phyloP scores from a whole-genome alignment of 257 asterid species.

The Solanum gracilifrons region DNA sequence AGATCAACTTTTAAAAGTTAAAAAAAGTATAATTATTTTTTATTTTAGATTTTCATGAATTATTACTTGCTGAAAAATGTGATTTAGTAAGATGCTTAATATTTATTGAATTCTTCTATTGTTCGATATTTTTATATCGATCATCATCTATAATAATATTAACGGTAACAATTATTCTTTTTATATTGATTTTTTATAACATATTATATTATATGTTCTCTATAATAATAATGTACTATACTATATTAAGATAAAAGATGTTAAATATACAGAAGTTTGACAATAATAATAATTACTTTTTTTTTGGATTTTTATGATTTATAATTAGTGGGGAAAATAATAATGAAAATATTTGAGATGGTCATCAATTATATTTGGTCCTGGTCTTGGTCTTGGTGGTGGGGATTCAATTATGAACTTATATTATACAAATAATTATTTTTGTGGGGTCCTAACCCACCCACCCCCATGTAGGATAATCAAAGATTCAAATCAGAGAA shows the following conservation, averaged over 20 bases:
- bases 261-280: not conserved
- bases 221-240: not conserved
- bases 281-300: too few species aligned
- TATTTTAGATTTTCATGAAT: not conserved
- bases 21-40: not conserved
- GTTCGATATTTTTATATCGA: not conserved
- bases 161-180: not conserved
- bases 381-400: not conserved
- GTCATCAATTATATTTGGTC: not conserved
- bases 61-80: not conserved
- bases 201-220: not conserved
- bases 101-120: not conserved
- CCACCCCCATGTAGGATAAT: not conserved
- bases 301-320: not conserved
- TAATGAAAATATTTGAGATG: not conserved
- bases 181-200: not conserved
- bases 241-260: not conserved
- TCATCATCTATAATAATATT: not conserved
- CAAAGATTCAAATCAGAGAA: not conserved
- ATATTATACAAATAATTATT: not conserved
- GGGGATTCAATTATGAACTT: not conserved
- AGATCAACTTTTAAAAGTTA: not conserved
- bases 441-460: not conserved
- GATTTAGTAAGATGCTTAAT: not conserved
- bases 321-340: not conserved